phyloP scores from a whole-genome alignment of 352 stramenopile species.

The Stramenopiles sp. region DNA sequence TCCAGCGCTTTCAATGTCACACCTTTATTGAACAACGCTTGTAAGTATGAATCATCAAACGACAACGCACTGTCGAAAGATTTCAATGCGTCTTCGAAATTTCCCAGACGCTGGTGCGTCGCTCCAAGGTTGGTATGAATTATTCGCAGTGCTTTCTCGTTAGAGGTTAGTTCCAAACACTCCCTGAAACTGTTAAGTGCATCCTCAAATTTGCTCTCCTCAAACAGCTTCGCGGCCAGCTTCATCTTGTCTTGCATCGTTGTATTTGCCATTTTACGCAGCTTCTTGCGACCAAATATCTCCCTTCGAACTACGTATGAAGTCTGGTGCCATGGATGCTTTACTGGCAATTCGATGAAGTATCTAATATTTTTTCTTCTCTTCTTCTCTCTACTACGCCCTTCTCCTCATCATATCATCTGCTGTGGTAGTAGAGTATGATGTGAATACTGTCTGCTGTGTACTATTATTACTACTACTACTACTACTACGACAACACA shows the following conservation, averaged over 20 bases:
- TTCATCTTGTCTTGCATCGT: neutral
- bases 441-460: too few species aligned
- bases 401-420: too few species aligned
- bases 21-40: conserved; percentile 18
- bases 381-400: too few species aligned
- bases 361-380: too few species aligned
- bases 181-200: neutral
- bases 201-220: neutral
- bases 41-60: conserved; percentile 11
- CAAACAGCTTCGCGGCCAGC: neutral
- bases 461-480: too few species aligned
- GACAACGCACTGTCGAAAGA: conserved; percentile 15
- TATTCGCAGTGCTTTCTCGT: neutral
- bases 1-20: conserved; percentile 14
- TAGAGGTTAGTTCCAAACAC: neutral
- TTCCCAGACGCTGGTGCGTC: neutral
- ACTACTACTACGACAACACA: too few species aligned
- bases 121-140: conserved; percentile 15
- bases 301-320: too few species aligned
- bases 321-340: too few species aligned
- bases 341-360: too few species aligned
- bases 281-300: too few species aligned
- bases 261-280: neutral
- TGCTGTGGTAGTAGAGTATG: too few species aligned
- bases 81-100: neutral